These are phyloP conservation scores for Irpex sp. DNA, from an alignment of 1,284 basidiomycete genomes.

Conservation along the genomic window DNA sequence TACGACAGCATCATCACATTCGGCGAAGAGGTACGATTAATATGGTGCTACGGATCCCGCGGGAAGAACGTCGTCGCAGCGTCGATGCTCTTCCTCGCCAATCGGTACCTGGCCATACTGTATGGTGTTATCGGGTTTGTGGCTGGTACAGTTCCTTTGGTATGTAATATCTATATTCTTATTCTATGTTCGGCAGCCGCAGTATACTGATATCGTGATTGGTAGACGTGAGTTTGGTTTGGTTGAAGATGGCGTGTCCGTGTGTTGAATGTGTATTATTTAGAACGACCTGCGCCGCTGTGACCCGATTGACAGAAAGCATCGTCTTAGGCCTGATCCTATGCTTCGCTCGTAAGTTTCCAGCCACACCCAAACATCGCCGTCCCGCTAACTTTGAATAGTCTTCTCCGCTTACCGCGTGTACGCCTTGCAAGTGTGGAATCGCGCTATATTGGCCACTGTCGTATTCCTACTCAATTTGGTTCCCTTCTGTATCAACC, in stretches of 20 bases:
- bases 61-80: neutral
- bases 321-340: neutral
- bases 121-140: slow-evolving; percentile 3
- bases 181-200: neutral
- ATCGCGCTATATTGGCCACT: neutral
- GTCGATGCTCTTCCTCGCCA: slow-evolving; percentile 3
- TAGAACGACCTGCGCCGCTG: slow-evolving; percentile 2
- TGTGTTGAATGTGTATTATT: neutral
- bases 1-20: slow-evolving; percentile 8
- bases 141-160: neutral
- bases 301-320: slow-evolving; percentile 1
- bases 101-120: neutral
- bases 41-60: neutral
- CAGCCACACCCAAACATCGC: neutral
- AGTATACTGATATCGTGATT: neutral
- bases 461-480: slow-evolving; percentile 3
- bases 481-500: neutral
- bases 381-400: neutral
- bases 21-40: neutral
- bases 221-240: neutral
- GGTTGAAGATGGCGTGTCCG: neutral
- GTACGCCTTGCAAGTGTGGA: neutral
- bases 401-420: slow-evolving; percentile 6
- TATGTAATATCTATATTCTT: neutral
- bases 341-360: slow-evolving; percentile 3